phyloP scores from a whole-genome alignment of 176 grass and related monocot species.

The Eleusine coracana region DNA sequence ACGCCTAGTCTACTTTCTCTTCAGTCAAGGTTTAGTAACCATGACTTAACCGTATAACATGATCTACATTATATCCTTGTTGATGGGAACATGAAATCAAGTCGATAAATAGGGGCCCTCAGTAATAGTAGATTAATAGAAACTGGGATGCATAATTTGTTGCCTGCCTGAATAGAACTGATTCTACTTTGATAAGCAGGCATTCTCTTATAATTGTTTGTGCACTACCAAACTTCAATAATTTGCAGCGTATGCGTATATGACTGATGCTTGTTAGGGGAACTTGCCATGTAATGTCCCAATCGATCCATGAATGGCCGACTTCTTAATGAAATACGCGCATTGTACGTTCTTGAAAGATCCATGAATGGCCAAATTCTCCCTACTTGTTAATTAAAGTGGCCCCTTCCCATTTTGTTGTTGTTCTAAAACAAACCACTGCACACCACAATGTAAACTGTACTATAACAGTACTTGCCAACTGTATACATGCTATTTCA shows the following conservation, averaged over 20 bases:
- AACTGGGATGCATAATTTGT: not conserved
- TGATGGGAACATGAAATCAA: not conserved
- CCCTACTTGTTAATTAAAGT: not conserved
- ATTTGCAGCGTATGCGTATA: not conserved
- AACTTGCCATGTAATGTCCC: not conserved
- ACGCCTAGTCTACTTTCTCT: not conserved
- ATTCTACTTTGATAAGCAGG: not conserved
- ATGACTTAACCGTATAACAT: not conserved
- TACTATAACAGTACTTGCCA: conserved; percentile 2
- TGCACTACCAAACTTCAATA: not conserved
- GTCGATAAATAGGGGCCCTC: not conserved
- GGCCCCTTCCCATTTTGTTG: not conserved
- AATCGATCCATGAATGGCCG: not conserved
- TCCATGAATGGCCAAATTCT: conserved; percentile 2
- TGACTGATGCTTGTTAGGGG: not conserved
- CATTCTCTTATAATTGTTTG: not conserved
- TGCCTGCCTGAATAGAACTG: not conserved
- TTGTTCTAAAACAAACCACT: not conserved
- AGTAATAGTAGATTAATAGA: not conserved
- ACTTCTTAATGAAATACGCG: too few species aligned
- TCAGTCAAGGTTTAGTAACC: not conserved
- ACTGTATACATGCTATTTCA: conserved; percentile 10
- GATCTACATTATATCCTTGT: not conserved
- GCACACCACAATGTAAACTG: not conserved
- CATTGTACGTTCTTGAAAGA: too few species aligned